Percentiles rank a stretch among this genome's conserved stretches.
Conservation (phyloP, 1,284 basidiomycete species). For the Meripilus lineatus region DNA sequence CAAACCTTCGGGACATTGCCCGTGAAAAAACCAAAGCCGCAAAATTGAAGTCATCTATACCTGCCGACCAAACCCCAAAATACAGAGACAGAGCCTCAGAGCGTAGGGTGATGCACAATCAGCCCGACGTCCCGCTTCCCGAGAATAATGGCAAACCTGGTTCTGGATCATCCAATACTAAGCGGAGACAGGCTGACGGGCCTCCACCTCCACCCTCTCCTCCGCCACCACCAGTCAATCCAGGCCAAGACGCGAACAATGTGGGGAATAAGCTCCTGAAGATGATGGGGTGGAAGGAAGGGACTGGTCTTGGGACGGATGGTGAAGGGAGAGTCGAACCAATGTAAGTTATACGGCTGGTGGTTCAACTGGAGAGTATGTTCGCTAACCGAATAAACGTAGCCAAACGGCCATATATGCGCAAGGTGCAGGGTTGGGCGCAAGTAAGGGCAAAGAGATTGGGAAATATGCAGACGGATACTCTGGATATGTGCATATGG, state of each 20-base stretch:
- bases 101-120: constrained; percentile 82
- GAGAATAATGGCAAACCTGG: constrained; percentile 29
- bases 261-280: constrained; percentile 88
- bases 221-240: constrained; percentile 55
- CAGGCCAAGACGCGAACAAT: constrained; percentile 74
- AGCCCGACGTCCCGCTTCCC: constrained; percentile 75
- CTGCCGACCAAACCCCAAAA: constrained; percentile 43
- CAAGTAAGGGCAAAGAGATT: constrained; percentile 81
- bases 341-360: constrained; percentile 46
- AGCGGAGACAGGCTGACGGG: constrained; percentile 48
- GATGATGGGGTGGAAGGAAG: constrained; percentile 95
- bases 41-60: constrained; percentile 27
- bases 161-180: constrained; percentile 25
- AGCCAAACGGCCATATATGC: constrained; percentile 83
- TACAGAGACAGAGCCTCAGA: constrained; percentile 92
- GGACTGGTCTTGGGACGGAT: constrained; percentile 76
- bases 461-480: constrained; percentile 71
- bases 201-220: constrained; percentile 60
- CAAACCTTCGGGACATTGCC: constrained; percentile 65
- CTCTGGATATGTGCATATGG: constrained; percentile 69
- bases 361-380: neutral
- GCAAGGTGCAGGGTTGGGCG: constrained; percentile 81
- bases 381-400: neutral
- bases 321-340: constrained; percentile 86
- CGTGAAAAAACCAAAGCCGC: constrained; percentile 60